Percentiles rank a stretch among this genome's conserved stretches.
Evolutionary conservation across 2,329 filamentous ascomycete genomes (phyloP).

Genomic region (Scopulariopsis brevicaulis): DNA sequence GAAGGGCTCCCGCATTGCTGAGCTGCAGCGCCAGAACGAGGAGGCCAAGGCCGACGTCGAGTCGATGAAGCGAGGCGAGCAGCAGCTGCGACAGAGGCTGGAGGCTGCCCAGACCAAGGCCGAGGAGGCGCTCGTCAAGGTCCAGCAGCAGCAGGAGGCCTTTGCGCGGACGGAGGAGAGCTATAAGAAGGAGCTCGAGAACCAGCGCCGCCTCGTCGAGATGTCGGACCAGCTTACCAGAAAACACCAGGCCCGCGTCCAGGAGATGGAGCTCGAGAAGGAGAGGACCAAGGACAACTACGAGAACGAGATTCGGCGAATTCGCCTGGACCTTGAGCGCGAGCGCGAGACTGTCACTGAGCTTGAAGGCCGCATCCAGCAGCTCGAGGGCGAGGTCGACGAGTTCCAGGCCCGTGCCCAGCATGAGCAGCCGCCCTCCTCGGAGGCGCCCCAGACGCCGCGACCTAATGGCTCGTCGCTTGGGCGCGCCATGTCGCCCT

Average conservation of each 20-base stretch:
- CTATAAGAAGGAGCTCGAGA: conserved; percentile 78
- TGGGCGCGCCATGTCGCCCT: conserved; percentile 45
- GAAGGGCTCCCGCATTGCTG: conserved; percentile 79
- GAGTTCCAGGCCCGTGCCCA: conserved; percentile 37
- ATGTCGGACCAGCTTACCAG: conserved; percentile 67
- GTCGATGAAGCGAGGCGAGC: conserved; percentile 66
- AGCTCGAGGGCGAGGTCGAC: conserved; percentile 42
- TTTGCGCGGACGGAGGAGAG: conserved; percentile 74
- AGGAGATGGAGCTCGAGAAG: conserved; percentile 57
- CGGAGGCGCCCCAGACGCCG: conserved; percentile 48
- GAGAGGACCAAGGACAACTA: conserved; percentile 50
- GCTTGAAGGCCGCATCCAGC: conserved; percentile 34
- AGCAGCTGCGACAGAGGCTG: conserved; percentile 67
- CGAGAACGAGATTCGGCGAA: conserved; percentile 44
- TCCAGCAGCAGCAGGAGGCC: conserved; percentile 78
- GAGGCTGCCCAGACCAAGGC: conserved; percentile 78
- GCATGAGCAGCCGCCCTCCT: conserved; percentile 24
- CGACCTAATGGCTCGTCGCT: conserved; percentile 43
- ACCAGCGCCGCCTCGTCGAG: conserved; percentile 68
- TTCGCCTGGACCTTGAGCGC: conserved; percentile 46
- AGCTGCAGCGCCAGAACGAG: conserved; percentile 80
- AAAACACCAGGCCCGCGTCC: conserved; percentile 58
- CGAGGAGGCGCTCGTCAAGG: conserved; percentile 69
- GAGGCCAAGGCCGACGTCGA: conserved; percentile 71
- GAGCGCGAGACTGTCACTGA: conserved; percentile 33